Evolutionary conservation across 2,329 filamentous ascomycete species (phyloP).

Genomic region (Myrmaecium sp.): DNA sequence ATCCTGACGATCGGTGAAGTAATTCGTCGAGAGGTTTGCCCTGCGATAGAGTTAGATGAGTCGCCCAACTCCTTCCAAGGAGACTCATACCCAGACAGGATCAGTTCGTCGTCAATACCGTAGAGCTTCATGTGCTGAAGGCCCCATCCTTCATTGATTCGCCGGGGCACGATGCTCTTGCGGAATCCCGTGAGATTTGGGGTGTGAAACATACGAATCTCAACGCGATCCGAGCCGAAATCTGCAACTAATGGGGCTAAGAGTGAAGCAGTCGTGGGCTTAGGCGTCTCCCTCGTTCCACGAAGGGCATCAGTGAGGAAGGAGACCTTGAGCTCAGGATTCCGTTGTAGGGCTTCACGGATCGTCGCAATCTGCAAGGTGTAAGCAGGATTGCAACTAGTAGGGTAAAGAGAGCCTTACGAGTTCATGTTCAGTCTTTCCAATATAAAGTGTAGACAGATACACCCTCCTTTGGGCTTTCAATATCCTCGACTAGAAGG

Average conservation of each 20-base stretch:
- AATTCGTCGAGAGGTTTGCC: constrained; percentile 82
- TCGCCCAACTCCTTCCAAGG: background rate
- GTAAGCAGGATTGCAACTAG: background rate
- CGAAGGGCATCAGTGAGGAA: constrained; percentile 83
- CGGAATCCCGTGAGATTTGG: constrained; percentile 79
- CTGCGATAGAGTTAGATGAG: constrained; percentile 16
- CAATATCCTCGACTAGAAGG: constrained; percentile 55
- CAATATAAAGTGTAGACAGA: constrained; percentile 91
- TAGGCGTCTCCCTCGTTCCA: constrained; percentile 77
- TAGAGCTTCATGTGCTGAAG: constrained; percentile 99
- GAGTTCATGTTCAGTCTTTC: constrained; percentile 79
- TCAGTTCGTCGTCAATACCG: constrained; percentile 85
- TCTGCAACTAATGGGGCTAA: constrained; percentile 69
- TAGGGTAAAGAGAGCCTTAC: constrained; percentile 22
- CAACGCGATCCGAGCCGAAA: constrained; percentile 69
- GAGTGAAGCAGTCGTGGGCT: constrained; percentile 74
- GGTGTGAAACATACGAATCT: constrained; percentile 95
- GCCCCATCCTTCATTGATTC: constrained; percentile 97
- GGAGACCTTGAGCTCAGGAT: constrained; percentile 63
- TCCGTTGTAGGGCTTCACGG: constrained; percentile 54
- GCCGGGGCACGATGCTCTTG: constrained; percentile 68
- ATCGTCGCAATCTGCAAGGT: constrained; percentile 51
- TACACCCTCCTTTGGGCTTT: constrained; percentile 68
- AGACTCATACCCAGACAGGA: constrained; percentile 59
- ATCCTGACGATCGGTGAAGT: constrained; percentile 92